Evolutionary conservation across 2,329 filamentous ascomycete genomes (phyloP), one percentile per base, ranked within the genome.

Genomic region (Ophiostoma triangulosporum): DNA sequence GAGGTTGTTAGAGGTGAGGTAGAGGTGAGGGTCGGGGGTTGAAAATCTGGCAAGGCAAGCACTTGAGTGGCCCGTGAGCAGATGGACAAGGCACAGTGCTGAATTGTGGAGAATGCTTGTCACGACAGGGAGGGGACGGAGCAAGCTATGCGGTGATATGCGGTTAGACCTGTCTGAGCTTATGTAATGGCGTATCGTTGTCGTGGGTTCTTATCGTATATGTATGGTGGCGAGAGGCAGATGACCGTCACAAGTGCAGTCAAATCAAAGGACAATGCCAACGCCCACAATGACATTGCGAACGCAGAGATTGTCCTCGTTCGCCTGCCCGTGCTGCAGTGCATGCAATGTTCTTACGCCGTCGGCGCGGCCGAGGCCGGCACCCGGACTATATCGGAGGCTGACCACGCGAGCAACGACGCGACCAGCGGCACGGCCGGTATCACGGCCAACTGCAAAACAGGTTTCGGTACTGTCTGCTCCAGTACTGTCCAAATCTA

Each of bases 281-380:
- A 46, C 40, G 15, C 8, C 14, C n/a, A 46, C 17, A 17, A 29
- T 46, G 43, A 27, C 26, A 31, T n/a, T 26, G 29, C 43, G 15
- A 46, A 46, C 43, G 3, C 8, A 7, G 12, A 14, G 5, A 5
- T 14, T 32, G 4, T 26, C 35, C 1, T 6, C 14, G 9, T 15
- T 31, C 31, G 27, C 17, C 3, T 52, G 50, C 38, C 50, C 50
- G 29, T 52, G 29, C 36, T 52, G 50, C 38, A 33, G 29, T 17
- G 40, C 29, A 1, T 17, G 20, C 9, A n/a, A 22, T n/a, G 50
- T 17, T 3, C 15, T 52, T 12, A 17, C 38, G 12, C 50, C 29
- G 32, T 14, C 50, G 14, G 29, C 7, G 7, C 29, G 11, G 14
- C 22, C 29, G 22, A 15, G 20, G 4, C 7, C 17, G 5, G 38